These are phyloP conservation scores for Gossypium turneri DNA, from an alignment of 345 rosid species.

Conservation along the genomic window DNA sequence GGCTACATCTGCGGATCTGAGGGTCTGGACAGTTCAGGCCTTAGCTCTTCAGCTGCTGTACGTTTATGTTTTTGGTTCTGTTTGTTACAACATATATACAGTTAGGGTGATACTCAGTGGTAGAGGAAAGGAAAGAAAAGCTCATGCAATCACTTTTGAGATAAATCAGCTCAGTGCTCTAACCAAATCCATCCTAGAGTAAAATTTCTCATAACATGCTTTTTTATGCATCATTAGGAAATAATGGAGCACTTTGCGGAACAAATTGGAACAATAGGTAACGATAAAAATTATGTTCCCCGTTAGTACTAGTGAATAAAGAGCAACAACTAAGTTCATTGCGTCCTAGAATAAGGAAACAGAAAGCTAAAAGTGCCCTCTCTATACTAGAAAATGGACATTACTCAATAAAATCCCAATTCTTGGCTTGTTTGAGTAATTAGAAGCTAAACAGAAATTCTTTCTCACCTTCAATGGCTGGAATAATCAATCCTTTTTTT, in stretches of 20 bases:
- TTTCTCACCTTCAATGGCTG: not conserved
- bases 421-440: not conserved
- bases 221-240: not conserved
- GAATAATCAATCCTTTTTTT: not conserved
- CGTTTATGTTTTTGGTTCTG: slow-evolving; percentile 28
- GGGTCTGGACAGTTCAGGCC: slow-evolving; percentile 93
- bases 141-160: not conserved
- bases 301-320: not conserved
- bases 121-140: not conserved
- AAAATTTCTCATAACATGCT: not conserved
- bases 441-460: not conserved
- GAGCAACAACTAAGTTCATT: not conserved
- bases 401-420: not conserved
- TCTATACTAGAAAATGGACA: not conserved
- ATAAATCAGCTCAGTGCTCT: not conserved
- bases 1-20: slow-evolving; percentile 83
- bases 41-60: slow-evolving; percentile 98
- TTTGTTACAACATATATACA: slow-evolving; percentile 1
- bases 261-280: not conserved
- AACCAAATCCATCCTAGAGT: not conserved
- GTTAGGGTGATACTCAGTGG: not conserved
- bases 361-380: not conserved
- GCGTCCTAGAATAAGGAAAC: not conserved
- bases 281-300: not conserved
- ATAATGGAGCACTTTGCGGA: not conserved